Base-by-base conservation (phyloP, 2,329 filamentous ascomycete genomes). In the Epichloe baconii region DNA sequence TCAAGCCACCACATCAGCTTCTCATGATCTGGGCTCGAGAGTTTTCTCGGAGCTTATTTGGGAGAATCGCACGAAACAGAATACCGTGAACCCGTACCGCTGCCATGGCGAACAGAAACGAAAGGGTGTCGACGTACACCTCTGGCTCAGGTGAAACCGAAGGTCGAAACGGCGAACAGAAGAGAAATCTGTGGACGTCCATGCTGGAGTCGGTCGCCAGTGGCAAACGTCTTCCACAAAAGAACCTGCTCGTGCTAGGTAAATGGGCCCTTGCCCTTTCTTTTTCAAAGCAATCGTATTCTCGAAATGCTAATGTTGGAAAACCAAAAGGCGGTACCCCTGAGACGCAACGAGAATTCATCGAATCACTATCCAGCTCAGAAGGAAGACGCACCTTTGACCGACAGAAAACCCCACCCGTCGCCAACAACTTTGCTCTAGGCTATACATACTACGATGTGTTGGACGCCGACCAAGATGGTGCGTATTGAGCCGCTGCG, bases 371-470 rank as follows among this genome's bases (percentile, higher is more conserved):
- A 31, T 77, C 77, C 44, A 73, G 69, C 58, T 72, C 72, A 55
- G 79, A 82, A 50, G 68, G 71, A 51, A 71, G 73, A 61, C 72
- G 74, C 58, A 73, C 68, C 56, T 69, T 72, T 58, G 80, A 77
- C 67, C 75, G 72, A 61, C 75, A 75, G 64, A 83, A 79, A 65
- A 77, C 78, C 54, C 85, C 88, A 2, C 88, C 88, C 21, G 79
- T 95, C 62, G 90, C 90, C 51, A 96, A 96, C 64, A 86, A 85
- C 64, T 95, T 95, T 68, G 90, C 90, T 11, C 71, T 96, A 53
- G 90, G 90, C 48, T 96, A 96, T 66, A 95, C 90, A 50, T 96
- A 95, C 69, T 88, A 94, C 66, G 88, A 96, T 68, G 88, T 96
- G 38, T 76, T 95, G 38, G 90, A 96, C 67, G 85, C 88, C 52